phyloP scores from a whole-genome alignment of 2,329 filamentous ascomycete genomes.

The Neurospora sp. region DNA sequence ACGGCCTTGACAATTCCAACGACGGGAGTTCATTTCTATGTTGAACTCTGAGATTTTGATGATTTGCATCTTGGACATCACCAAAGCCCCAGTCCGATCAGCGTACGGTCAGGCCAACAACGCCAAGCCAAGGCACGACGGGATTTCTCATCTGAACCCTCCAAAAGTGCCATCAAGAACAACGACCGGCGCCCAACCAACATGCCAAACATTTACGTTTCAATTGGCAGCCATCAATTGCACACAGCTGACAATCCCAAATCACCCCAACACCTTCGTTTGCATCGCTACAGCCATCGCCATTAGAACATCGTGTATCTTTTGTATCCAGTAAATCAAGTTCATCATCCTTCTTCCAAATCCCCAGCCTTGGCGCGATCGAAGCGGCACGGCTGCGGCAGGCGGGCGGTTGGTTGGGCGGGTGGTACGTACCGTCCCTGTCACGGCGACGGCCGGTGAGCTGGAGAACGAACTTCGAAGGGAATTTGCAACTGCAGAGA shows the following conservation, averaged over 20 bases:
- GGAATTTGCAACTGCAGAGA: too few species aligned
- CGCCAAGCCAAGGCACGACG: background rate
- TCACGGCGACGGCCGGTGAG: background rate
- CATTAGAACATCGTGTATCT: too few species aligned
- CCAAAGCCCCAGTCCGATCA: background rate
- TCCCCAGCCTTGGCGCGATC: background rate
- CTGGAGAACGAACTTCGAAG: background rate
- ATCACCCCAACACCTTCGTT: too few species aligned
- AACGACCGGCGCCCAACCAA: background rate
- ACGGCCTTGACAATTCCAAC: too few species aligned
- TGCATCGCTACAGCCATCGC: too few species aligned
- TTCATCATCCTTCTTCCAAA: background rate
- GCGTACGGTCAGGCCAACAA: background rate
- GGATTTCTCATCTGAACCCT: background rate
- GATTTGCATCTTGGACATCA: too few species aligned
- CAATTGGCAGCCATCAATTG: background rate
- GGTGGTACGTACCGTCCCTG: background rate
- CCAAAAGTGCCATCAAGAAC: background rate
- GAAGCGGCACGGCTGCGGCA: background rate
- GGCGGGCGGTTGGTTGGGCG: background rate
- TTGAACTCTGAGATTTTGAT: too few species aligned
- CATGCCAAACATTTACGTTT: background rate
- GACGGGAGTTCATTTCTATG: too few species aligned
- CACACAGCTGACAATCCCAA: background rate
- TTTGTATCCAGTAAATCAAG: background rate